Evolutionary conservation across 345 rosid genomes (phyloP), one percentile per base, ranked within the genome.

Genomic region (Salix exigua): DNA sequence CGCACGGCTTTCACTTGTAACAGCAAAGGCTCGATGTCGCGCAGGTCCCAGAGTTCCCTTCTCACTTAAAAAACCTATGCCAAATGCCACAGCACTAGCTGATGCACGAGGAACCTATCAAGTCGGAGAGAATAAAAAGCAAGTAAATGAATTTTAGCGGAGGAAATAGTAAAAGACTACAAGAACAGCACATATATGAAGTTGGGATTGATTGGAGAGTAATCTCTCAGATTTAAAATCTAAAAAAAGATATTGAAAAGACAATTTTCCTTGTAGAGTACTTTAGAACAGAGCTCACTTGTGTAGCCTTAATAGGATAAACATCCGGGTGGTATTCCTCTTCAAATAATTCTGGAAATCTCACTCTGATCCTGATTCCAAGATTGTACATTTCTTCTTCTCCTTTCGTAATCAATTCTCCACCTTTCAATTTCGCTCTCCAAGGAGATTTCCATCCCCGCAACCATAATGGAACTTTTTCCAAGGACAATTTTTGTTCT

Each of bases 81-180:
- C 99, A 87, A 93, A 96, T 14, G 99, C 98, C 81, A 96, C 95
- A 65, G 98, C 98, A 86, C 98, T 92, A 26, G 99, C 94, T 74
- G 99, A 90, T 63, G 98, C 96, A 73, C 95, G 87, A 77, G 97
- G 97, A 85, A 96, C 85, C 99, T 96, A 81, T 69, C 70, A 65
- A 64, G 60, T 44, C 71, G 65, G 37, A 55, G 67, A 21, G 26
- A 23, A 10, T 14, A 35, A 4, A 68, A 72, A 75, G 74, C 37
- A 80, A 46, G 70, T 35, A 48, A 18, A 33, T 25, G 37, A 51
- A 37, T 23, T 12, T 30, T 25, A 18, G 6, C 40, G 35, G 42
- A 31, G 55, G 37, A 35, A 40, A 44, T n/a, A 28, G 61, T 30
- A 17, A 53, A 31, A 19, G 7, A 11, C n/a, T 55, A 55, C 5